Conservation (phyloP, 495 filamentous ascomycete species). For the Umbilicaria muhlenbergii region DNA sequence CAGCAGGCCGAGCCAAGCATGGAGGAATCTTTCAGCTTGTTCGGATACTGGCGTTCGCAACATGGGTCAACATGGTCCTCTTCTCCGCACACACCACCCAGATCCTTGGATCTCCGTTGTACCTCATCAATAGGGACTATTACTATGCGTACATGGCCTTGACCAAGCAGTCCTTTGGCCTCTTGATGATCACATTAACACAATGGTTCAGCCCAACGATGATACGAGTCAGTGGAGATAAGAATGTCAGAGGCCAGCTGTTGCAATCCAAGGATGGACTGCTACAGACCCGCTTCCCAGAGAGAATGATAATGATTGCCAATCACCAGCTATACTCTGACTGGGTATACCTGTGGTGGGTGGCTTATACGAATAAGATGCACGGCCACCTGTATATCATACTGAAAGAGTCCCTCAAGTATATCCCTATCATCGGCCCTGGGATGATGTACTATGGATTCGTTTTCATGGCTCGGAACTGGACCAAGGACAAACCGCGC, state of each 20-base stretch:
- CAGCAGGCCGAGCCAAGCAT: constrained; percentile 53
- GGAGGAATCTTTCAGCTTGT: constrained; percentile 46
- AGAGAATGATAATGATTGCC: constrained; percentile 46
- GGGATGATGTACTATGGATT: constrained; percentile 58
- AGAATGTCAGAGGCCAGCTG: constrained; percentile 41
- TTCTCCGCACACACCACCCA: constrained; percentile 37
- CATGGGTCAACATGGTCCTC: constrained; percentile 48
- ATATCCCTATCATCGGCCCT: constrained; percentile 44
- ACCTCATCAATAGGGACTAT: constrained; percentile 40
- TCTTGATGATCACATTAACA: constrained; percentile 43
- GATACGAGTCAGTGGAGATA: constrained; percentile 46
- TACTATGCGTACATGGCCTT: constrained; percentile 52
- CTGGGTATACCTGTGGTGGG: constrained; percentile 61
- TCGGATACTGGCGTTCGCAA: constrained; percentile 42
- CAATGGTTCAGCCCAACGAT: constrained; percentile 46
- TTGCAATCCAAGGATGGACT: constrained; percentile 36
- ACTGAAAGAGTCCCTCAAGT: constrained; percentile 51
- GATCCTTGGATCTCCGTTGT: constrained; percentile 39
- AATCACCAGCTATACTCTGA: constrained; percentile 62
- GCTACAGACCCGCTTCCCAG: constrained; percentile 40
- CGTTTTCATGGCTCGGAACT: constrained; percentile 55
- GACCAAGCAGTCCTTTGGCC: constrained; percentile 46
- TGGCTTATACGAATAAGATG: constrained; percentile 46
- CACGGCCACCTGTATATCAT: constrained; percentile 58
- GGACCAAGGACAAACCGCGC: constrained; percentile 44